A percentile compares a stretch with the other conserved stretches of the same genome.
Conservation (phyloP, 1,139 yeast genomes). For the Blastobotrys malaysiensis region DNA sequence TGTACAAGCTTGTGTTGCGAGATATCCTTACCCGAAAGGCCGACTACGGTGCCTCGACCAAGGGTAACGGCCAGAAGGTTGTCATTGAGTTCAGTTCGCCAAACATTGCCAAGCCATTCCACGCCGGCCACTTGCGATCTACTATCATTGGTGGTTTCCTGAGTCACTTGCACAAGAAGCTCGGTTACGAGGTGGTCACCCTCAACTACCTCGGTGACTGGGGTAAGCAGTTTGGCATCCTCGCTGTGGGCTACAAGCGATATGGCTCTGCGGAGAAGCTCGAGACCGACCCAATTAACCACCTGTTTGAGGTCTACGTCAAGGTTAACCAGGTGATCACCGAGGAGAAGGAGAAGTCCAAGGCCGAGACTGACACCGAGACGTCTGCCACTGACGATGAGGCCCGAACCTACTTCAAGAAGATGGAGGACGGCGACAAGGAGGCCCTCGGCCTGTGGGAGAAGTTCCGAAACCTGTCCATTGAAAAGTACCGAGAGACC, state of each 20-base stretch:
- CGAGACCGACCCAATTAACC: constrained; percentile 80
- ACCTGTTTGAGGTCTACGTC: constrained; percentile 91
- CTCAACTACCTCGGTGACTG: constrained; percentile 97
- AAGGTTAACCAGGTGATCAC: constrained; percentile 74
- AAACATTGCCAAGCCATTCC: constrained; percentile 98
- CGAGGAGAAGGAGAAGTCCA: constrained; percentile 62
- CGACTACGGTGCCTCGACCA: constrained; percentile 67
- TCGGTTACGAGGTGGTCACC: constrained; percentile 87
- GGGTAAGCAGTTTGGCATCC: constrained; percentile 97
- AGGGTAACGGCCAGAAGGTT: constrained; percentile 69
- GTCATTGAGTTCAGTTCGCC: constrained; percentile 94
- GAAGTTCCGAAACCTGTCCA: constrained; percentile 84
- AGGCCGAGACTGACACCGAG: constrained; percentile 22
- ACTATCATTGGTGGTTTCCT: constrained; percentile 98
- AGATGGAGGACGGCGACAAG: constrained; percentile 92
- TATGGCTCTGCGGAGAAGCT: constrained; percentile 79
- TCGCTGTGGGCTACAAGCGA: constrained; percentile 85
- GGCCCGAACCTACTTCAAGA: constrained; percentile 84
- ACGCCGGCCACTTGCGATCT: constrained; percentile 97
- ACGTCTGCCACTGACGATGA: constrained; percentile 56
- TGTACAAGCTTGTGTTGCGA: constrained; percentile 64
- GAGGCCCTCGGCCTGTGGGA: constrained; percentile 76
- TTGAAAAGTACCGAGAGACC: constrained; percentile 77
- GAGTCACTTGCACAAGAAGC: constrained; percentile 79
- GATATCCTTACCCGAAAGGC: constrained; percentile 58